Evolutionary conservation across 2,329 filamentous ascomycete species (phyloP).

Genomic region (Trichoderma sp.): DNA sequence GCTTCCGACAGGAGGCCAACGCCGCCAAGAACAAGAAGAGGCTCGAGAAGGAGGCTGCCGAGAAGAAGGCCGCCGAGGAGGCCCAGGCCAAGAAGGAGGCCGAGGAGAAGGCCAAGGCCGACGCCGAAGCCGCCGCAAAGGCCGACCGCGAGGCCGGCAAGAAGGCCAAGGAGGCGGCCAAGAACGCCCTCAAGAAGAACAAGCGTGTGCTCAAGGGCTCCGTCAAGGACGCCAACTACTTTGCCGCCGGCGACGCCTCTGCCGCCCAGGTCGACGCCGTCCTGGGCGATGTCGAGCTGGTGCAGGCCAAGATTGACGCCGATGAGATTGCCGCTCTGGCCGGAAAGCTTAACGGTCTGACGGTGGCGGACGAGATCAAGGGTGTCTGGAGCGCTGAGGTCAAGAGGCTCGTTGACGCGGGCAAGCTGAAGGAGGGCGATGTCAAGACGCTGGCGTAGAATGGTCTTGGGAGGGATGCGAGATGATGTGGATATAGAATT

Average conservation of each 20-base stretch:
- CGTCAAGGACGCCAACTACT: conserved; percentile 98
- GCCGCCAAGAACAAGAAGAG: conserved; percentile 96
- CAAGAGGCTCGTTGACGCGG: conserved; percentile 74
- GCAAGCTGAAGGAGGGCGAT: conserved; percentile 85
- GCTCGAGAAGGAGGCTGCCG: conserved; percentile 85
- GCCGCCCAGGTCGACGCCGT: conserved; percentile 78
- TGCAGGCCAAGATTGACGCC: conserved; percentile 85
- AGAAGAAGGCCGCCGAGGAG: conserved; percentile 84
- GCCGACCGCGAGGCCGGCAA: conserved; percentile 78
- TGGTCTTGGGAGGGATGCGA: not conserved
- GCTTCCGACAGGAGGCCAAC: conserved; percentile 88
- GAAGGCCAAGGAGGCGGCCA: conserved; percentile 98
- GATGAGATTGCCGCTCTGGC: conserved; percentile 88
- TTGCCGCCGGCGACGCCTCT: conserved; percentile 71
- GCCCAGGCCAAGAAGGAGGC: conserved; percentile 81
- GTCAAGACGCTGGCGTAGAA: conserved; percentile 62
- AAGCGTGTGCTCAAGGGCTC: conserved; percentile 93
- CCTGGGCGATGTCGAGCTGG: conserved; percentile 79
- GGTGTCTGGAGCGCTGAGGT: conserved; percentile 76
- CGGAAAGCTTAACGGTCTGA: conserved; percentile 75
- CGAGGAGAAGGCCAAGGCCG: conserved; percentile 75
- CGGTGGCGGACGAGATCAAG: conserved; percentile 84
- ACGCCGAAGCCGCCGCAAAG: conserved; percentile 87
- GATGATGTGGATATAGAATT: conserved; percentile 9
- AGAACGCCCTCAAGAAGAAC: conserved; percentile 99